Evolutionary conservation across 2,329 filamentous ascomycete species (phyloP).

Genomic region (Chaetomium olivaceum): DNA sequence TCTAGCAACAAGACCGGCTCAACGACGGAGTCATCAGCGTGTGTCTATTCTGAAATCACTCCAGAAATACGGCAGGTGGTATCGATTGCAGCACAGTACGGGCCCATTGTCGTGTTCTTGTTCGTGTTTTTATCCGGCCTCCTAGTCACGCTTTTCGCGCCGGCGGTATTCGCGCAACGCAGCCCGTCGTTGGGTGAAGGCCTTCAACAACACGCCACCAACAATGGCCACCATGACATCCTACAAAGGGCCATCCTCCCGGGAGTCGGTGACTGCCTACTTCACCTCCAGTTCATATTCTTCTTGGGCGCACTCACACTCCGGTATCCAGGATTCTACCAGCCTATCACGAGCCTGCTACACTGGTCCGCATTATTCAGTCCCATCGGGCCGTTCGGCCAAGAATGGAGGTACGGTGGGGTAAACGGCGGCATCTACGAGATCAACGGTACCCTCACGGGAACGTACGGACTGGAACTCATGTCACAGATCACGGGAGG

Average conservation of each 20-base stretch:
- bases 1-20: slow-evolving; percentile 1
- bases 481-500: slow-evolving; percentile 11
- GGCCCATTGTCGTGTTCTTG: slow-evolving; percentile 8
- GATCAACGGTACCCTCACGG: slow-evolving; percentile 12
- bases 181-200: background rate
- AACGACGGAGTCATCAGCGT: background rate
- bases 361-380: slow-evolving; percentile 10
- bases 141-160: background rate
- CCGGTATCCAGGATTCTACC: slow-evolving; percentile 13
- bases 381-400: slow-evolving; percentile 8
- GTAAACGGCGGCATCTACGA: slow-evolving; percentile 7
- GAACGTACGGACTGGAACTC: slow-evolving; percentile 5
- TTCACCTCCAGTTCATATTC: slow-evolving; percentile 9
- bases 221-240: background rate
- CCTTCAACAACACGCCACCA: background rate
- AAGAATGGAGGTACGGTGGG: background rate
- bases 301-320: slow-evolving; percentile 9
- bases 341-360: slow-evolving; percentile 2
- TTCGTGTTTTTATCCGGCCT: slow-evolving; percentile 4
- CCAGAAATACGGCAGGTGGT: background rate
- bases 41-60: slow-evolving; percentile 7
- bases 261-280: slow-evolving; percentile 9
- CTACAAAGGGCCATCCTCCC: background rate
- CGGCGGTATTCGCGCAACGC: background rate
- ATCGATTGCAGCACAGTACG: slow-evolving; percentile 1